These are phyloP conservation scores for Tolypocladium sp. DNA, from an alignment of 2,329 filamentous ascomycete species.

Conservation along the genomic window DNA sequence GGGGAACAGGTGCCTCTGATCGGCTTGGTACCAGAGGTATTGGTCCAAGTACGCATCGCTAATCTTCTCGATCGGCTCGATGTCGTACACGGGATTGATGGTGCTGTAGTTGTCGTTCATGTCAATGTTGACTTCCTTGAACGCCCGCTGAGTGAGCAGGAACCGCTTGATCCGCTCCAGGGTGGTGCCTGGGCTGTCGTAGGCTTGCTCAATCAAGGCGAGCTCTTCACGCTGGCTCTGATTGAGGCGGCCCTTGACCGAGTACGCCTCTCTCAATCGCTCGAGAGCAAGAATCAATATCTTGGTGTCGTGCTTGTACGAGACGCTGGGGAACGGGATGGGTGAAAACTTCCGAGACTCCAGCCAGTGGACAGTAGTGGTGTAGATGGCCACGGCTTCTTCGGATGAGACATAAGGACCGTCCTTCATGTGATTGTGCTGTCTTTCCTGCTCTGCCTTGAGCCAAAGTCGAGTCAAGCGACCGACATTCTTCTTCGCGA, in stretches of 20 bases:
- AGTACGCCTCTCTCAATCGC: constrained; percentile 88
- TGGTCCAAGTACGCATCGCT: constrained; percentile 98
- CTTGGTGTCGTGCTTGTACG: constrained; percentile 99
- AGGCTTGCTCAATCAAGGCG: constrained; percentile 94
- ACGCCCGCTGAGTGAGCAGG: constrained; percentile 89
- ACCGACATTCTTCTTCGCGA: constrained; percentile 97
- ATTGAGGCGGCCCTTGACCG: constrained; percentile 91
- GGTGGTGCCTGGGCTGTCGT: constrained; percentile 94
- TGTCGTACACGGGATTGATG: constrained; percentile 98
- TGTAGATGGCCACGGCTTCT: constrained; percentile 97
- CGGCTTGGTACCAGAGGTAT: constrained; percentile 98
- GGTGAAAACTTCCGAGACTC: constrained; percentile 98
- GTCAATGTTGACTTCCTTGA: constrained; percentile 98
- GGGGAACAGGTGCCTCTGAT: constrained; percentile 93
- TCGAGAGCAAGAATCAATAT: constrained; percentile 94
- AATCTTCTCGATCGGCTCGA: constrained; percentile 98
- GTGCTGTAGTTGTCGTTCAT: constrained; percentile 99
- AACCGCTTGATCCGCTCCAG: constrained; percentile 96
- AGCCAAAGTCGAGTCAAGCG: constrained; percentile 92
- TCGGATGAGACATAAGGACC: constrained; percentile 97
- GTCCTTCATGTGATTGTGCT: constrained; percentile 99
- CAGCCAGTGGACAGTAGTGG: constrained; percentile 96
- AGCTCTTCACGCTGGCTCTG: constrained; percentile 96
- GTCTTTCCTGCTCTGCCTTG: constrained; percentile 94
- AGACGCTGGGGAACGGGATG: constrained; percentile 96